Evolutionary conservation across 2,329 filamentous ascomycete genomes (phyloP), one percentile per base, ranked within the genome.

Genomic region (Sporothrix variecibatus): DNA sequence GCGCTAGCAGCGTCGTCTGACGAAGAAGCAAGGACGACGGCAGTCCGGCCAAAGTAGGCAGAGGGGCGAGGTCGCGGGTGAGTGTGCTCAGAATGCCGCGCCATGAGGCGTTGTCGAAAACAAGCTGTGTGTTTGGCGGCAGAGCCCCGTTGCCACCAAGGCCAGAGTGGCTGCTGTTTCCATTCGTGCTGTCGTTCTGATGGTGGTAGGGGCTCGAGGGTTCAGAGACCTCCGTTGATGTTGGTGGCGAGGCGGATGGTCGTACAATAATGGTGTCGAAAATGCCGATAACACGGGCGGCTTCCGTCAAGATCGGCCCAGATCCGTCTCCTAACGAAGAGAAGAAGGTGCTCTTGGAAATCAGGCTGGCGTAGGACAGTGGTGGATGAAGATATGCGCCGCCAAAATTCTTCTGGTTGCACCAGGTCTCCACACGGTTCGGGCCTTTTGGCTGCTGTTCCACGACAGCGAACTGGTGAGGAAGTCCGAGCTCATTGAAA

Each of bases 61-160:
- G 93, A 94, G 0, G 94, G 93, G 94, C 92, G 77, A 95, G 91
- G 78, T 97, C 93, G 28, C 92, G 88, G 3, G 92, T 96, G 74
- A 97, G 85, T 0, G 93, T 94, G 71, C 93, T 92, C 67, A 94
- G 87, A 74, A 97, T 95, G 1, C 93, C 94, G 81, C 94, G 94
- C 93, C 94, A 96, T 17, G 91, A 90, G 12, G 93, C 92, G 77
- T 97, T 97, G 78, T 96, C 93, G 65, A 94, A 92, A 20, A 95
- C 84, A 56, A 95, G 88, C 5, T 84, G 84, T 0, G 87, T 86
- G 72, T 85, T 87, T 12, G 86, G 83, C 1, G 86, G 81, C 2
- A 88, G 78, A 1, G 83, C 83, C 4, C 77, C 78, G 46, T 53
- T 69, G n/a, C 71, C 56, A n/a, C 65, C 40, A 11, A 69, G 34